Evolutionary conservation across 306 rosid genomes (phyloP), one percentile per base, ranked within the genome.

Genomic region (Gynostemma pentaphyllum): DNA sequence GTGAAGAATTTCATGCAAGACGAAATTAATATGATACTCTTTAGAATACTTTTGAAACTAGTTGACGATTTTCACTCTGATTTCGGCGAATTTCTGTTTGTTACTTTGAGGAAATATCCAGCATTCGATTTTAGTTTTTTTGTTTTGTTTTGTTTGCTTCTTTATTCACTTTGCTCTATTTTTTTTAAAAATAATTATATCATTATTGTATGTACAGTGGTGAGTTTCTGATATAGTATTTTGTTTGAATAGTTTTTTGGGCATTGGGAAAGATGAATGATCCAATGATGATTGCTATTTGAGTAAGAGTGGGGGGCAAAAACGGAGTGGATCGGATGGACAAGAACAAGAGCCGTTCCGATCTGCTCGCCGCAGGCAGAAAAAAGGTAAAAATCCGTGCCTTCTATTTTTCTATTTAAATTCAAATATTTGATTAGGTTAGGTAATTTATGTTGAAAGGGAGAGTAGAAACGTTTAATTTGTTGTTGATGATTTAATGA

Each of bases 341-440:
- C 71, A 82, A 74, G 86, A 77, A 71, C 82, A 82, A 85, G 88
- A 83, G 61, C 77, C 98, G 96, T 47, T 82, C 95, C 79, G 96
- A 91, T 88, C 85, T 87, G 78, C 98, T 91, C 18, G 83, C 95
- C 22, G 98, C 96, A 13, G 98, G 98, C 45, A 78, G 74, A 9
- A 84, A 91, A 67, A 88, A 67, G 98, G 98, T 91, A 68, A 45
- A 68, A 45, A 18, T 22, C 7, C 7, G 16, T 6, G 40, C 5
- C 46, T 32, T 46, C 70, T 18, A 22, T 44, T 54, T 64, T 23
- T 59, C 9, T 26, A 18, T 47, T 34, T 24, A 39, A 26, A 18
- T 65, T 60, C 9, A 5, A 18, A 15, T 8, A 40, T 44, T 18
- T 27, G 6, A n/a, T 40, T 21, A 32, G 37, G 37, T n/a, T n/a